Evolutionary conservation across 495 filamentous ascomycete genomes (phyloP).

Genomic region (Podospora didyma): DNA sequence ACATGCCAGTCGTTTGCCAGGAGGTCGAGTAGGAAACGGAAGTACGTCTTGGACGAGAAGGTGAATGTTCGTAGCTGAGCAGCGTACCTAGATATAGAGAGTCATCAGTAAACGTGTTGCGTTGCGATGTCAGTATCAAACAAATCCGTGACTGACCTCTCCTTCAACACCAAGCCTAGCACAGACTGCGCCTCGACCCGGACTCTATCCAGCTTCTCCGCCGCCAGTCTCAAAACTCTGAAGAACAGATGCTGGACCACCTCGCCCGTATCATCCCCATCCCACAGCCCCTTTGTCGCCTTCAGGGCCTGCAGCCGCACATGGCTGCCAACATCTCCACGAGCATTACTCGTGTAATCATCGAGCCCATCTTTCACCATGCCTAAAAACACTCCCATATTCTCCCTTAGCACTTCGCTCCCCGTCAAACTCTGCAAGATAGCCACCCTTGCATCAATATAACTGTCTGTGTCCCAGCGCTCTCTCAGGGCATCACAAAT

Average conservation of each 20-base stretch:
- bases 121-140: too few relatives aligned
- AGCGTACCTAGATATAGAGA: constrained; percentile 17
- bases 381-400: constrained; percentile 28
- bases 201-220: constrained; percentile 87
- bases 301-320: constrained; percentile 74
- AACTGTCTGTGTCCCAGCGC: constrained; percentile 40
- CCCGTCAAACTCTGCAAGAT: constrained; percentile 57
- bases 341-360: constrained; percentile 82
- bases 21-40: constrained; percentile 45
- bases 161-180: constrained; percentile 31
- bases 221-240: constrained; percentile 62
- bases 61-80: constrained; percentile 26
- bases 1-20: constrained; percentile 23
- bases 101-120: constrained; percentile 5
- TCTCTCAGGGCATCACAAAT: constrained; percentile 29
- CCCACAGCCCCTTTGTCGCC: constrained; percentile 48
- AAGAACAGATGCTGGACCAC: constrained; percentile 32
- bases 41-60: constrained; percentile 50
- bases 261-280: not conserved
- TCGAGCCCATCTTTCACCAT: constrained; percentile 57
- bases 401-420: constrained; percentile 35
- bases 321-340: constrained; percentile 85
- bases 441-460: constrained; percentile 55
- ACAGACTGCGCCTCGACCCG: constrained; percentile 60
- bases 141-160: constrained; percentile 22